Percentiles rank a stretch among this genome's conserved stretches.
Evolutionary conservation across 129 eudicot genomes (phyloP).

Genomic region (Helichrysum umbraculigerum): DNA sequence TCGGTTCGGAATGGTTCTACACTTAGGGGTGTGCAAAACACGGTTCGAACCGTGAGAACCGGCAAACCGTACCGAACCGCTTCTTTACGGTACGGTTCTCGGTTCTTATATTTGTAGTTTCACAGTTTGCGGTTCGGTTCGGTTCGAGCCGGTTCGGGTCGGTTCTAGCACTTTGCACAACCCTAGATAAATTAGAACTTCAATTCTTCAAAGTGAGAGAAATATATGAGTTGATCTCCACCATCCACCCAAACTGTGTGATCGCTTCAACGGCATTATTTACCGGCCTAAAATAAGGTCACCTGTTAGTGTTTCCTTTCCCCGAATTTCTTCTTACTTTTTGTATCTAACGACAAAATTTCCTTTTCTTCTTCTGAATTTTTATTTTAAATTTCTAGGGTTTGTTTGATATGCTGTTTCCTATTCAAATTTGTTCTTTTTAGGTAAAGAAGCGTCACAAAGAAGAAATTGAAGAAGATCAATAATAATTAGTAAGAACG

Average conservation of each 20-base stretch:
- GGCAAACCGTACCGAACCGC: too few species aligned
- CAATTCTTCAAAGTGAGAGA: background rate
- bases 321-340: background rate
- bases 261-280: constrained; percentile 77
- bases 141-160: too few species aligned
- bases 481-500: background rate
- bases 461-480: background rate
- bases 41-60: too few species aligned
- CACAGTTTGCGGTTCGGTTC: too few species aligned
- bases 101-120: too few species aligned
- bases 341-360: too few species aligned
- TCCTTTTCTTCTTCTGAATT: too few species aligned
- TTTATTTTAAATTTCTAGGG: constrained; percentile 23
- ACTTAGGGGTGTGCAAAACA: too few species aligned
- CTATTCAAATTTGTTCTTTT: background rate
- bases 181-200: too few species aligned
- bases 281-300: constrained; percentile 41
- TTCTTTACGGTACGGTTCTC: too few species aligned
- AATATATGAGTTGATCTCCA: constrained; percentile 21
- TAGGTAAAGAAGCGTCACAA: background rate
- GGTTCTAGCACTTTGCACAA: too few species aligned
- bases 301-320: constrained; percentile 28
- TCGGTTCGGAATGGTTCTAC: too few species aligned
- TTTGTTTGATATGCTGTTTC: constrained; percentile 28
- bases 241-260: constrained; percentile 26